These are phyloP conservation scores for Hypoxylon lenormandii DNA, from an alignment of 495 filamentous ascomycete species.

Conservation along the genomic window DNA sequence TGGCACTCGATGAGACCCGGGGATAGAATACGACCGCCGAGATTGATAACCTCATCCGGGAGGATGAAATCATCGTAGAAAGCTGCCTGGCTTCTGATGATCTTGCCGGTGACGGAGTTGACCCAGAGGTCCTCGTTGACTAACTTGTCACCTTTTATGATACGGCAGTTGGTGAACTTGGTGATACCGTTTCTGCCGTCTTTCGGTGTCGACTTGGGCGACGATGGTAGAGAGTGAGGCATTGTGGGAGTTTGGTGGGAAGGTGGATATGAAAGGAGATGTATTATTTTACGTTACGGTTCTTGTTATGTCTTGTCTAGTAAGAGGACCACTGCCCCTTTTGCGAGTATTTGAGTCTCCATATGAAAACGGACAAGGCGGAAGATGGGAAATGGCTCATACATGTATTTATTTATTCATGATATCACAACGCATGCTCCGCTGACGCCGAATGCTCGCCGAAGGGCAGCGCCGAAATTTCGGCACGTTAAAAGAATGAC, in stretches of 20 bases:
- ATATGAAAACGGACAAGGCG: conserved; percentile 39
- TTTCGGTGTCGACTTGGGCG: conserved; percentile 48
- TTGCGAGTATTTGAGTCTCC: conserved; percentile 44
- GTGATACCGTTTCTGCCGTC: conserved; percentile 68
- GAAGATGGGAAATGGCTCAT: conserved; percentile 38
- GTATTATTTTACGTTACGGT: not conserved
- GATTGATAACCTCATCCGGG: conserved; percentile 72
- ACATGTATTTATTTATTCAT: conserved; percentile 45
- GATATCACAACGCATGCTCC: conserved; percentile 35
- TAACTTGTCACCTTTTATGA: conserved; percentile 71
- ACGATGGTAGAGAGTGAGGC: conserved; percentile 53
- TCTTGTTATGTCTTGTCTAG: conserved; percentile 49
- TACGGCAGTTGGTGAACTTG: conserved; percentile 84
- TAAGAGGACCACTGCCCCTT: conserved; percentile 46
- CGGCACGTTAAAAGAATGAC: conserved; percentile 23
- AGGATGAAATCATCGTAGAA: conserved; percentile 77
- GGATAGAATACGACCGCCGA: conserved; percentile 80
- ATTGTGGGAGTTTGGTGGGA: conserved; percentile 29
- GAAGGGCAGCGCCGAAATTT: conserved; percentile 27
- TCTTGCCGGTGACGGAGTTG: conserved; percentile 77
- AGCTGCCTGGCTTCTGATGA: conserved; percentile 76
- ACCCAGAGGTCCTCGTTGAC: conserved; percentile 83
- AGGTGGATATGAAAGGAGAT: conserved; percentile 1
- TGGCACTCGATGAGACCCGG: conserved; percentile 88
- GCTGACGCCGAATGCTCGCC: conserved; percentile 38